Conservation (phyloP, 2,329 filamentous ascomycete genomes). For the Cryphonectria nitschkei region DNA sequence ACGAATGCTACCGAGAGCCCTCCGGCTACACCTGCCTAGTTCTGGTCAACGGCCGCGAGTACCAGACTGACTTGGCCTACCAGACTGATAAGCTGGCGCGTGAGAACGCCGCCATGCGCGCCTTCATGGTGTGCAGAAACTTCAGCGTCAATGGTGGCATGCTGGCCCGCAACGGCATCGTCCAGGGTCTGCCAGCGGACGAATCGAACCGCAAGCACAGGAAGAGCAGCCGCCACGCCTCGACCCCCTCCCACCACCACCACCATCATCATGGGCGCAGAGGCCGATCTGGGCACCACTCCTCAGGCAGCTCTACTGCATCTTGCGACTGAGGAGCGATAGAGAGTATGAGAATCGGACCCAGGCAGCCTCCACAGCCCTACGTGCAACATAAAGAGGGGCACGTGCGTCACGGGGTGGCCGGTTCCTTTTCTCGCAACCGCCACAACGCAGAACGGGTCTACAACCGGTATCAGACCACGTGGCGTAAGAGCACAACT, state of each 20-base stretch:
- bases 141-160: slow-evolving; percentile 97
- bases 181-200: slow-evolving; percentile 65
- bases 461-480: not conserved
- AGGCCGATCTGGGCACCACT: slow-evolving; percentile 60
- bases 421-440: not conserved
- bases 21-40: slow-evolving; percentile 87
- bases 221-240: slow-evolving; percentile 57
- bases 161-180: slow-evolving; percentile 71
- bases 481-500: slow-evolving; percentile 15
- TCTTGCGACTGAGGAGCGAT: slow-evolving; percentile 54
- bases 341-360: not conserved
- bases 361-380: slow-evolving; percentile 19
- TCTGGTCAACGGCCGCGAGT: slow-evolving; percentile 94
- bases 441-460: not conserved
- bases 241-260: slow-evolving; percentile 42
- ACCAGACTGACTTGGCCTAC: slow-evolving; percentile 87
- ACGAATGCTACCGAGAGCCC: slow-evolving; percentile 76
- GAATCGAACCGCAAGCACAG: slow-evolving; percentile 53
- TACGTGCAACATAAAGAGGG: not conserved
- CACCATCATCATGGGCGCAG: slow-evolving; percentile 44
- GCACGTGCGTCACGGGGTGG: not conserved
- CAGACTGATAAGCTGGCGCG: slow-evolving; percentile 81
- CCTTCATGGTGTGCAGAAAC: slow-evolving; percentile 97
- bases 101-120: slow-evolving; percentile 92
- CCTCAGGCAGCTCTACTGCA: slow-evolving; percentile 65